Percentiles rank a stretch among this genome's conserved stretches.
These are phyloP conservation scores for Cystobasidiaceae sp. DNA, from an alignment of 1,284 basidiomycete genomes.

Conservation along the genomic window DNA sequence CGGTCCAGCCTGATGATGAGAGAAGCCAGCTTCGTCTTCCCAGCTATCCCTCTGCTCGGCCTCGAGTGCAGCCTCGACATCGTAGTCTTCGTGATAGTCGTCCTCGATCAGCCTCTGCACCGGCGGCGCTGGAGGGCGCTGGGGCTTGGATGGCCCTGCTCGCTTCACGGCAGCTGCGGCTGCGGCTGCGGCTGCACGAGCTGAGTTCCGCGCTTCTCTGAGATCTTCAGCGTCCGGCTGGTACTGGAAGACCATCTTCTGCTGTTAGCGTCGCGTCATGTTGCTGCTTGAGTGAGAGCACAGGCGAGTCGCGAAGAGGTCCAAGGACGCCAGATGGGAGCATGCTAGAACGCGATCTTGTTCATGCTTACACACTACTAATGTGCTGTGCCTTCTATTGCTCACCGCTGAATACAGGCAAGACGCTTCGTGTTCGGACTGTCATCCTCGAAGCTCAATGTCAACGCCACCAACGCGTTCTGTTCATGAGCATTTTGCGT, in stretches of 20 bases:
- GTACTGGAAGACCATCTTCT: constrained; percentile 8
- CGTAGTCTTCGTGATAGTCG: constrained; percentile 1
- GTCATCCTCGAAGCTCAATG: too few relatives aligned
- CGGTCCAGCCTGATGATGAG: neutral
- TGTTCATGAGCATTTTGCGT: too few relatives aligned
- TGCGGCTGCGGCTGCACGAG: neutral
- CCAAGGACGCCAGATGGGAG: neutral
- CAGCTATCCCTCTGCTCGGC: neutral
- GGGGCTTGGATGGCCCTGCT: neutral
- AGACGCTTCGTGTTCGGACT: too few relatives aligned
- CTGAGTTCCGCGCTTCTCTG: neutral
- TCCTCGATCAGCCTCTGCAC: neutral
- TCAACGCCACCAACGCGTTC: too few relatives aligned
- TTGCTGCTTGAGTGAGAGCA: neutral
- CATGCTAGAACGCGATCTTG: too few relatives aligned
- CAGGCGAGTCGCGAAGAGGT: neutral
- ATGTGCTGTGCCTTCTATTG: too few relatives aligned
- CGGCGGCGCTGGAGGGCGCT: too few relatives aligned
- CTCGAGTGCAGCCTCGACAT: constrained; percentile 20
- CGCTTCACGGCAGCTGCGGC: neutral
- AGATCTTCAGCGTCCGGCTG: neutral
- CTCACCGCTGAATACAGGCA: too few relatives aligned
- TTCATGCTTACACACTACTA: too few relatives aligned
- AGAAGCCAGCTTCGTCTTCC: neutral
- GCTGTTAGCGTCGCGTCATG: neutral